Evolutionary conservation across 768 basidiomycete genomes (phyloP).

Genomic region (Daedaleopsis sinensis): DNA sequence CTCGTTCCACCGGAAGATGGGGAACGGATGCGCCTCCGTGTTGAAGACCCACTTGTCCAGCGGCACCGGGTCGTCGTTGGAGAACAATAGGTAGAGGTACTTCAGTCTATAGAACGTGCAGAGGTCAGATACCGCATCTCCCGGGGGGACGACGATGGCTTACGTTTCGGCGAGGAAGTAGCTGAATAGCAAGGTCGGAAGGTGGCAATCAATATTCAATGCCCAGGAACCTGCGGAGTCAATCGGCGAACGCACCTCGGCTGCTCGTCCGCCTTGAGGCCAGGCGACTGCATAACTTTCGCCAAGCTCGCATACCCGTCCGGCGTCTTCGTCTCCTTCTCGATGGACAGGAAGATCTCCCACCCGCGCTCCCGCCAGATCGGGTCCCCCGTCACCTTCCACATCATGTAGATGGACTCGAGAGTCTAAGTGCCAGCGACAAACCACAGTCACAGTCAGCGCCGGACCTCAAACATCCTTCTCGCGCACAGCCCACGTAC

Average conservation of each 20-base stretch:
- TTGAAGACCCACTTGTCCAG: conserved; percentile 50
- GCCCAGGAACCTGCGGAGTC: neutral
- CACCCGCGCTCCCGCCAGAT: conserved; percentile 76
- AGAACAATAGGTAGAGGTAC: conserved; percentile 72
- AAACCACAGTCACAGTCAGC: neutral
- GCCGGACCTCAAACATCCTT: neutral
- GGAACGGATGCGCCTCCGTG: conserved; percentile 75
- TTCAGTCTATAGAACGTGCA: conserved; percentile 51
- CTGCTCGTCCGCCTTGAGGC: conserved; percentile 56
- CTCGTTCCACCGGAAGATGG: conserved; percentile 65
- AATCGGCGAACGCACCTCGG: conserved; percentile 57
- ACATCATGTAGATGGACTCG: conserved; percentile 73
- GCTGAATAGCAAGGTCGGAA: conserved; percentile 34
- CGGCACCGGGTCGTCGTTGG: conserved; percentile 59
- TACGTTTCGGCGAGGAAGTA: conserved; percentile 60
- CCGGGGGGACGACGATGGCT: conserved; percentile 12
- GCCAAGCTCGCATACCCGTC: conserved; percentile 64
- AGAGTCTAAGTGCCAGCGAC: conserved; percentile 56
- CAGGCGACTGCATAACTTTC: conserved; percentile 48
- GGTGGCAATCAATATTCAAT: neutral
- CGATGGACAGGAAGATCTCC: conserved; percentile 69
- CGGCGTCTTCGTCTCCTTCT: conserved; percentile 57
- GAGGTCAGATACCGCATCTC: neutral
- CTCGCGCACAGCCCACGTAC: conserved; percentile 39
- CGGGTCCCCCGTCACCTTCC: conserved; percentile 66